Base-by-base conservation (phyloP, 169 alveolate species). In the Eimeria acervulina region DNA sequence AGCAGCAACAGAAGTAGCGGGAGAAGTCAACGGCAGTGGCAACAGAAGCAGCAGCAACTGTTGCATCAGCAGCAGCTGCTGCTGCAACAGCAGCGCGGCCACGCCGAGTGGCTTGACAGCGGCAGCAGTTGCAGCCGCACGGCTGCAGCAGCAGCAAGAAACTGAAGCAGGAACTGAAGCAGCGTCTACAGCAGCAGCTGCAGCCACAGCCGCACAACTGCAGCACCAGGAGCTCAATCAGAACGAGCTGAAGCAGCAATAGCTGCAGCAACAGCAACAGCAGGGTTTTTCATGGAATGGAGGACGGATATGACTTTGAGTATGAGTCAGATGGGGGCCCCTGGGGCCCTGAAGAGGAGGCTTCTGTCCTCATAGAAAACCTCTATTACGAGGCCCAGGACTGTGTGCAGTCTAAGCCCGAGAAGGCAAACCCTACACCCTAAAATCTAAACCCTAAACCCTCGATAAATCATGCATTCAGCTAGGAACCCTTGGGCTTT, bases 301-400 rank as follows among this genome's bases (percentile, higher is more conserved):
- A 84, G 92, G 92, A 84, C 70, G 92, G 74, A 15, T 84, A 84
- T 55, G 92, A 84, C 72, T 84, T 84, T 55, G 92, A 84, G 76
- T 84, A 52, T 40, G 92, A 84, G 76, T 84, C 92, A 1, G 76
- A 84, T 40, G 92, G 92, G 92, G 92, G 92, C 78, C 92, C 92
- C 72, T 84, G 92, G 92, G 92, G 78, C 31, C 76, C 76, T n/a
- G 92, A 84, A 40, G 78, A 84, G 78, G 92, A 84, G 31, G 47
- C 78, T 19, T 63, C 92, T 31, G 76, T 84, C 31, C 51, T 55
- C 63, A 55, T 55, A 84, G 92, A 84, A 52, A 84, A 84, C 76
- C 92, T 84, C 33, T 84, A 84, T 59, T 84, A 84, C 51, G 92
- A 84, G 74, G 92, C 92, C 55, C 92, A 84, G 33, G 92, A 84